A percentile compares a stretch with the other conserved stretches of the same genome.
These are phyloP conservation scores for Cordia subcordata DNA, from an alignment of 257 asterid genomes.

Conservation along the genomic window DNA sequence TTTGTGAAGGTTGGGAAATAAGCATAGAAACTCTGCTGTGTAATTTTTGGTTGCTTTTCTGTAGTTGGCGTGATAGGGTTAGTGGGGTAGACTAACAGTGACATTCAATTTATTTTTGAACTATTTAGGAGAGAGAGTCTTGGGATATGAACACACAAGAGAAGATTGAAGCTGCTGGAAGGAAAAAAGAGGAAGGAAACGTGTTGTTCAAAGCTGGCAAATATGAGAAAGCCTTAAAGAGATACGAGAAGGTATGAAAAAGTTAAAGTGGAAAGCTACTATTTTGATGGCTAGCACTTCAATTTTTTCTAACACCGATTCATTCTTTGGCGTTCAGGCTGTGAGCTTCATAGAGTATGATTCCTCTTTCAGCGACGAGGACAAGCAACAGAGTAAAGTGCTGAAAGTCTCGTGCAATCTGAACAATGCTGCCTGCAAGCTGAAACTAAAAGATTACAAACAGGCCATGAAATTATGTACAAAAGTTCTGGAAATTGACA, in stretches of 20 bases:
- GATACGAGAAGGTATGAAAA: conserved; percentile 43
- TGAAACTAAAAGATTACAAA: conserved; percentile 51
- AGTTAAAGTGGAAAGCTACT: no score
- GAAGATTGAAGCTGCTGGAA: conserved; percentile 45
- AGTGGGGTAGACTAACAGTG: not conserved
- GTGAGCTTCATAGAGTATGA: conserved; percentile 39
- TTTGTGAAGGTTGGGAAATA: conserved; percentile 42
- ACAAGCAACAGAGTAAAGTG: conserved; percentile 40
- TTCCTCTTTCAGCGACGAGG: conserved; percentile 41
- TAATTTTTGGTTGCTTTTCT: not conserved
- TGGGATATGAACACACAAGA: conserved; percentile 57
- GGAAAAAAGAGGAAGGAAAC: conserved; percentile 60
- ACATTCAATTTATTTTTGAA: not conserved
- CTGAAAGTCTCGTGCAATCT: conserved; percentile 43
- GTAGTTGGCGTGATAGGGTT: not conserved
- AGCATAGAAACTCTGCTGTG: not conserved
- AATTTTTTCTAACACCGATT: not conserved
- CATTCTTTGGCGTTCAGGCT: conserved; percentile 29
- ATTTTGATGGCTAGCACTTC: not conserved
- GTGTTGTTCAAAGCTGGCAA: conserved; percentile 46
- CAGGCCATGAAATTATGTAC: conserved; percentile 46
- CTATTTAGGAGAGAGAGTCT: conserved; percentile 55
- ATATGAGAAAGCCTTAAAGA: conserved; percentile 47
- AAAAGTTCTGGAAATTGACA: conserved; percentile 44
- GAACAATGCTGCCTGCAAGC: conserved; percentile 61